Base-by-base conservation (phyloP, 176 grass and related monocot genomes). In the Oryza meyeriana region DNA sequence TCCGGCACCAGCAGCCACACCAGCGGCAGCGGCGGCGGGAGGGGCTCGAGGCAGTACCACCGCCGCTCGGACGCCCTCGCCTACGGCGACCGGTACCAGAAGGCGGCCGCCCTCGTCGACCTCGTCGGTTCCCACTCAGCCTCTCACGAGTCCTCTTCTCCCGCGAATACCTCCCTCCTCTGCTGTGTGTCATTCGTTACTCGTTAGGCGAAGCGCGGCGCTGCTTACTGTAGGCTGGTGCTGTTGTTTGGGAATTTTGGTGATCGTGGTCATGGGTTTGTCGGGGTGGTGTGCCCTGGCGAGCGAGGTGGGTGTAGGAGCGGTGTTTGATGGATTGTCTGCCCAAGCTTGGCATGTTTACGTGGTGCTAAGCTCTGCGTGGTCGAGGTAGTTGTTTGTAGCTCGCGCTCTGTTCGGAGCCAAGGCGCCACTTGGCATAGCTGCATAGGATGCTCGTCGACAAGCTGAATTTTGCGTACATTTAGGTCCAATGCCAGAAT, bases 101-200 rank as follows among this genome's bases (percentile, higher is more conserved):
- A 98, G 86, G 95, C 95, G 35, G 95, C 95, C 12, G 95, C 95
- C 31, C 95, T 95, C 66, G 95, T 98, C 29, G 95, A 98, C 81
- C 92, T 98, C 24, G 95, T 98, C 52, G 40, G 89, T 90, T 80
- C 69, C 38, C 6, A 4, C 41, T 66, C 77, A 5, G 8, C 31
- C 27, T 41, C 52, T 27, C 32, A 5, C 30, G 47, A 50, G 24
- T 6, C 20, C 48, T 32, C 50, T 6, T 25, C 48, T 32, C 50
- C 6, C 52, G 28, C 62, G 12, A 44, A 44, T 44, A 13, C 39
- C 29, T 30, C 34, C 12, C 7, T 12, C 63, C 76, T 59, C 77
- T 38, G 47, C 69, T 69, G 67, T 24, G 70, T 35, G 50, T 55
- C 50, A 20, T n/a, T 55, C 7, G 18, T 52, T 42, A 52, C 48